Conservation (phyloP, 768 basidiomycete genomes). For the Lentinula detonsa region DNA sequence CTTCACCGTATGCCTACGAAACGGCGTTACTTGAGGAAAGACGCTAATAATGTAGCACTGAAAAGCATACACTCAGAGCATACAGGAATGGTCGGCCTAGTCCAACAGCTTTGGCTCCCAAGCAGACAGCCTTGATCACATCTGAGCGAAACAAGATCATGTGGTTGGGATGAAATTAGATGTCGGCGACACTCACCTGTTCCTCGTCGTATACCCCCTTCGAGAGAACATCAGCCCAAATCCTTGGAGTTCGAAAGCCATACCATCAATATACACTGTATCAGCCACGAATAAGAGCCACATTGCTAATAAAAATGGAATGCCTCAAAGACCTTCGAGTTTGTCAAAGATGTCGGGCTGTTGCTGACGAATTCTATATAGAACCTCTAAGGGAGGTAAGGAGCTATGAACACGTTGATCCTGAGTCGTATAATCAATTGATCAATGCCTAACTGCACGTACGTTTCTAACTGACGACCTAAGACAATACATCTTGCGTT, state of each 20-base stretch:
- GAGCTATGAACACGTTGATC: slow-evolving; percentile 38
- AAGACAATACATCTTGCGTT: slow-evolving; percentile 5
- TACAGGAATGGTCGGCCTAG: slow-evolving; percentile 84
- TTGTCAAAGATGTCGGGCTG: slow-evolving; percentile 71
- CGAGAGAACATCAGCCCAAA: background rate
- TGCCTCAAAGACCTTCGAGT: slow-evolving; percentile 46
- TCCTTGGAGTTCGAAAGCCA: slow-evolving; percentile 1
- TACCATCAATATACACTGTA: slow-evolving; percentile 81
- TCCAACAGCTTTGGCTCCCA: slow-evolving; percentile 85
- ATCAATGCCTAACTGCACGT: background rate
- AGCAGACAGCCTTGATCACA: slow-evolving; percentile 83
- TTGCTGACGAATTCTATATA: slow-evolving; percentile 65
- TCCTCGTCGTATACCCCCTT: slow-evolving; percentile 64
- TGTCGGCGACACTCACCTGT: slow-evolving; percentile 42
- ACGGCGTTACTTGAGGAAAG: background rate
- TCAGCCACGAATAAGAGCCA: background rate
- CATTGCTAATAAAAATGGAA: no score
- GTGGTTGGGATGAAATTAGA: background rate
- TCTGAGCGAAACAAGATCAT: slow-evolving; percentile 30
- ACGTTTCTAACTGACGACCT: slow-evolving; percentile 84
- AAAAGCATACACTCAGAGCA: slow-evolving; percentile 63
- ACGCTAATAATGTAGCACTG: background rate
- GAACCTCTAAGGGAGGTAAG: slow-evolving; percentile 71
- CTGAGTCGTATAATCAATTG: no score
- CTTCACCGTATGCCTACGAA: slow-evolving; percentile 65